Evolutionary conservation across 352 stramenopile species (phyloP), one percentile per base, ranked within the genome.

Genomic region (Albugo laibachii): DNA sequence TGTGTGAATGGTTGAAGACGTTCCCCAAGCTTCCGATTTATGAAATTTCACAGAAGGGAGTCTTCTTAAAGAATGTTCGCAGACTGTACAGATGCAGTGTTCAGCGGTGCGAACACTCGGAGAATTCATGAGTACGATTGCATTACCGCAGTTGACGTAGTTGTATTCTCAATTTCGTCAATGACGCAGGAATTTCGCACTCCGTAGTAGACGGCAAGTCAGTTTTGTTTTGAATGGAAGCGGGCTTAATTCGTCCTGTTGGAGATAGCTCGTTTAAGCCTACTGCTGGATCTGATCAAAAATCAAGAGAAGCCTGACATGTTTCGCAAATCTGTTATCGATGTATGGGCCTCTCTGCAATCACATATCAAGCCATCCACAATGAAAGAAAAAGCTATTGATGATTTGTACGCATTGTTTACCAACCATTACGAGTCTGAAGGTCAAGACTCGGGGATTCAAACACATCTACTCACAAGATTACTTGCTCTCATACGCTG

Each of bases 101-200:
- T 41, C 16, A 27, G 35, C 47, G 18, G 35, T 53, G 16, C 49
- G 48, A 44, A 50, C 48, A 13, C 48, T 53, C 34, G 48, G 39
- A 53, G 37, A 53, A 44, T 53, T 53, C 27, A 53, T 53, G 48
- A 52, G 47, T 52, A 48, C 13, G 47, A 19, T 5, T 31, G 8
- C 24, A 31, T 31, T 31, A 8, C 18, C 19, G 14, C 12, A n/a
- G 2, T 19, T 27, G 10, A 36, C 11, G 47, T 52, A n/a, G 11
- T 19, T 13, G 45, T 10, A 31, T 31, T 31, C 8, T 3, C 3
- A 31, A 8, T 31, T 31, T 31, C n/a, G n/a, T 31, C 24, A 10
- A 10, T 8, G 24, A 31, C 24, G 8, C 3, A 31, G 24, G 8
- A 31, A 31, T 31, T 31, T 31, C 24, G 3, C 3, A 31, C 24